Conservation (phyloP, 2,329 filamentous ascomycete species). For the Zasmidium citrigriseum region DNA sequence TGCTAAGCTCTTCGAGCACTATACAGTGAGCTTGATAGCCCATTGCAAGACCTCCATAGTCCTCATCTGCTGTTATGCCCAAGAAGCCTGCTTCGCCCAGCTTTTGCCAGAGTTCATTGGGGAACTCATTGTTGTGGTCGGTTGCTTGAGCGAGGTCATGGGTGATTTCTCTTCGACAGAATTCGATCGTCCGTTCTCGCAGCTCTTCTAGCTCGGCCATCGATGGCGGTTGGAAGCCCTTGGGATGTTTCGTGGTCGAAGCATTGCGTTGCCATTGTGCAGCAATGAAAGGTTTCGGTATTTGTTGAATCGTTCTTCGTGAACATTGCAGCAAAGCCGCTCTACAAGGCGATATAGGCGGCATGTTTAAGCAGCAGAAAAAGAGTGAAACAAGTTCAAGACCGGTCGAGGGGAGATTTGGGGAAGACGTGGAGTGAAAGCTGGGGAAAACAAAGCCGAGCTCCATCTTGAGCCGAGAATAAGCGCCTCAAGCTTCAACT, state of each 20-base stretch:
- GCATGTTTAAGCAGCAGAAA: slow-evolving; percentile 11
- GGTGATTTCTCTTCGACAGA: slow-evolving; percentile 81
- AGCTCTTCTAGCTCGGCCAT: slow-evolving; percentile 76
- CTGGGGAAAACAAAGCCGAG: neutral
- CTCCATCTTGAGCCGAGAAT: slow-evolving; percentile 2
- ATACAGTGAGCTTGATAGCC: slow-evolving; percentile 96
- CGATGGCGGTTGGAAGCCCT: slow-evolving; percentile 68
- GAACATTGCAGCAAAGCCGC: slow-evolving; percentile 26
- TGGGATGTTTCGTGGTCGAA: slow-evolving; percentile 67
- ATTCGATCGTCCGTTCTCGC: slow-evolving; percentile 83
- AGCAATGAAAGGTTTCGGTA: slow-evolving; percentile 13
- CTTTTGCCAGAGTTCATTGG: slow-evolving; percentile 88
- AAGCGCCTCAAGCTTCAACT: neutral
- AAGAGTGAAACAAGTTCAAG: slow-evolving; percentile 1
- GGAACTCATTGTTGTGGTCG: slow-evolving; percentile 87
- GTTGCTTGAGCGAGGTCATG: slow-evolving; percentile 78
- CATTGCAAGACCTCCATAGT: slow-evolving; percentile 84
- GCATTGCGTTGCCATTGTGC: slow-evolving; percentile 42
- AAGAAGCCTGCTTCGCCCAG: slow-evolving; percentile 87
- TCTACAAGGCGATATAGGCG: slow-evolving; percentile 24
- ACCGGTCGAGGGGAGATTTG: neutral
- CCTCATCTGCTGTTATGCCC: slow-evolving; percentile 90
- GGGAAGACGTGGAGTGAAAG: neutral
- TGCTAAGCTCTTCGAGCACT: slow-evolving; percentile 91
- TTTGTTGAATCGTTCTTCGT: slow-evolving; percentile 6